Base-by-base conservation (phyloP, 768 basidiomycete species). In the Leccinellum albellum region DNA sequence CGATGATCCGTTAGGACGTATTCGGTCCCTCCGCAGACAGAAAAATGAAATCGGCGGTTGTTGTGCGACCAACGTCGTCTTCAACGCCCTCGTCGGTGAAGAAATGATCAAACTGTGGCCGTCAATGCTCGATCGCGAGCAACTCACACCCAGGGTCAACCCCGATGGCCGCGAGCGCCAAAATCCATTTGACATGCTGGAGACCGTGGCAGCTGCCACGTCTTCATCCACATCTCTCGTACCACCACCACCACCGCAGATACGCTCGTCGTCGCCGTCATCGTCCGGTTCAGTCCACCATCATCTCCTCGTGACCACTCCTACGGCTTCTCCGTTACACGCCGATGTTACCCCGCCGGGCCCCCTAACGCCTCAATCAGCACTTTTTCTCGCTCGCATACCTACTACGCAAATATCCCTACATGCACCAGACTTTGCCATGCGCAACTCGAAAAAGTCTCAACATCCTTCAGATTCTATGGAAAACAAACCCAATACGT, bases 381-480 rank as follows among this genome's bases (percentile, higher is more conserved):
- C 75, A 70, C 68, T 74, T 64, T 79, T 82, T 70, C 74, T 78
- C 63, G 75, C 79, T 56, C 76, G 78, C 51, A 73, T 75, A 63
- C 84, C 79, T 75, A 86, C 76, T 68, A 81, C 81, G 49, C 73
- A 76, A 56, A 83, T 92, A 70, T 86, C 91, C 61, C 79, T 94
- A 76, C 86, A 91, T 88, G 87, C 88, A 29, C 91, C 91, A 71
- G 82, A 85, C 69, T 90, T 91, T 77, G 83, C 85, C 71, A 91
- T 90, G 86, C 84, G 84, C 67, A 81, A 78, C 70, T 81, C 79
- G 58, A 75, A 79, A 66, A 75, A 74, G 57, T 69, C 71, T 51
- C 51, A 65, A 17, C 70, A 59, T 28, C 63, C 35, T 57, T 62
- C 68, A 76, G 49, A 70, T 57, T 26, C 69, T 28, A 71, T 74